Evolutionary conservation across 129 eudicot genomes (phyloP), one percentile per base, ranked within the genome.

Genomic region (Flaveria bidentis): DNA sequence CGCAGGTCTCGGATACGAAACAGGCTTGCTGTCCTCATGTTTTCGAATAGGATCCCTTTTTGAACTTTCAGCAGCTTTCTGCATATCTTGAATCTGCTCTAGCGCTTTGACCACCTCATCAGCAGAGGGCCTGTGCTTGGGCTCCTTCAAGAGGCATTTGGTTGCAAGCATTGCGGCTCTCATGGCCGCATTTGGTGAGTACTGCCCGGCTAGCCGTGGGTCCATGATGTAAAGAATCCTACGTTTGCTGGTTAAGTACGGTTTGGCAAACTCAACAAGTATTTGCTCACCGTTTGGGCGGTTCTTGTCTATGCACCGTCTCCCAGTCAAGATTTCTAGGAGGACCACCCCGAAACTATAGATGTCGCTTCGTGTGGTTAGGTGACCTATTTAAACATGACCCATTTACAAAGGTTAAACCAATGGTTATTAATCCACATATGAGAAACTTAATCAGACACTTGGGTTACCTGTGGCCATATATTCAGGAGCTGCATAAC

Each of bases 401-500:
- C 65, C 26, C 30, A 2, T 58, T 58, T 22, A 10, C 33, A 10
- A 58, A 58, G 65, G 65, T 58, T 58, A 58, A 22, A 10, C 36
- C 33, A 23, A 58, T 58, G 64, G 36, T 22, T 0, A 58, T 22
- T 58, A 30, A 58, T 23, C 33, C 11, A 58, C 65, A 58, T 55
- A 55, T 18, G 14, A 55, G 62, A 60, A 3, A 60, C 17, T 60
- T 25, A 10, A 10, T 9, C 11, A 55, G 18, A 9, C 50, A 55
- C 46, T 58, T 44, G 9, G 74, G 47, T 76, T 82, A 91, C 98
- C 97, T 58, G 98, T 93, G 60, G 92, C 91, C 88, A 87, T 85
- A 73, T 93, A 91, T 76, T 93, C 98, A 6, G 96, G 97, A 64
- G 98, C 97, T 36, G 98, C 98, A 81, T 90, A 93, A 71, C 98